Evolutionary conservation across 1,139 yeast genomes (phyloP).

Genomic region (Hyphopichia wangnamkhiaoensis): DNA sequence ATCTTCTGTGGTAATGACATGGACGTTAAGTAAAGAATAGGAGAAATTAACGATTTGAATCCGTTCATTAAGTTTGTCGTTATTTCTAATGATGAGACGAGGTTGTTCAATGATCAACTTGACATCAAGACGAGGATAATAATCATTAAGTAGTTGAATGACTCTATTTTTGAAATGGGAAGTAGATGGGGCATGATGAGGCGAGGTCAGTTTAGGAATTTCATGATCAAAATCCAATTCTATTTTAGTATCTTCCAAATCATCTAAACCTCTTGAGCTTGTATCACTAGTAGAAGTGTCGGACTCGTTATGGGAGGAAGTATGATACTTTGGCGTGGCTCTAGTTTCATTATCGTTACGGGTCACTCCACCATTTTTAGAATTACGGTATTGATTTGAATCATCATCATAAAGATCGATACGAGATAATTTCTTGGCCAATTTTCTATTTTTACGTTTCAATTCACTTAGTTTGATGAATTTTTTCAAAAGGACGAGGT

Average conservation of each 20-base stretch:
- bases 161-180: slow-evolving; percentile 11
- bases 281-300: neutral
- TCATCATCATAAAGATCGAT: slow-evolving; percentile 7
- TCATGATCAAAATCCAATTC: slow-evolving; percentile 16
- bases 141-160: slow-evolving; percentile 36
- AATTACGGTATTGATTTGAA: slow-evolving; percentile 5
- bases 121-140: slow-evolving; percentile 44
- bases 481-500: slow-evolving; percentile 33
- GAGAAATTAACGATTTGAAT: slow-evolving; percentile 35
- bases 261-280: neutral
- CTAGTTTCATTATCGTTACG: slow-evolving; percentile 4
- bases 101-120: slow-evolving; percentile 49
- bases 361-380: neutral
- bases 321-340: neutral
- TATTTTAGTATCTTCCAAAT: slow-evolving; percentile 18
- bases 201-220: neutral
- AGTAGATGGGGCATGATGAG: neutral
- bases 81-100: slow-evolving; percentile 35
- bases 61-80: slow-evolving; percentile 18
- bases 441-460: slow-evolving; percentile 12
- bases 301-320: neutral
- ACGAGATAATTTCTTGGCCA: slow-evolving; percentile 1
- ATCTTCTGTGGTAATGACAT: slow-evolving; percentile 32
- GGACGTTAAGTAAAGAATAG: slow-evolving; percentile 41
- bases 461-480: slow-evolving; percentile 27